phyloP scores from a whole-genome alignment of 345 rosid genomes.

The Corchorus capsularis region DNA sequence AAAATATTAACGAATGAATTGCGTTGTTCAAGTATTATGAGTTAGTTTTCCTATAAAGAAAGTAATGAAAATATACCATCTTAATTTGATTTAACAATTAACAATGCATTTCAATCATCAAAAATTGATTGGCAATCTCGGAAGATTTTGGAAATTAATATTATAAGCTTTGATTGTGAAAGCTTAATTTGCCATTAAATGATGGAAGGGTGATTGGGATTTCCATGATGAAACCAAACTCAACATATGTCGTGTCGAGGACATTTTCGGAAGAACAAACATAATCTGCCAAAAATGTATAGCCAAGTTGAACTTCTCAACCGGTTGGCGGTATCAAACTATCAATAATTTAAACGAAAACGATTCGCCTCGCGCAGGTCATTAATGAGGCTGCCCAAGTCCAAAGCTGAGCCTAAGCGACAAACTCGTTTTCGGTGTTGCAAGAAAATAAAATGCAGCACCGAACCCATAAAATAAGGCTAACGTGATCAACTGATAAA shows the following conservation, averaged over 20 bases:
- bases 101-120: too few relatives aligned
- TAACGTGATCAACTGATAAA: not conserved
- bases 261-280: not conserved
- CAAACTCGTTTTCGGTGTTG: not conserved
- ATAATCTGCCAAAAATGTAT: not conserved
- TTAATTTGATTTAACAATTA: too few relatives aligned
- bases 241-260: not conserved
- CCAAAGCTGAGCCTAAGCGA: not conserved
- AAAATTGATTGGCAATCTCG: too few relatives aligned
- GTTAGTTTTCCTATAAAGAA: too few relatives aligned
- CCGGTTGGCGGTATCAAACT: too few relatives aligned
- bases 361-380: not conserved
- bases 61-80: too few relatives aligned
- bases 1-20: too few relatives aligned
- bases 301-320: not conserved
- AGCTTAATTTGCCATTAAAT: not conserved
- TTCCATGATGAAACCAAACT: not conserved
- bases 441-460: not conserved
- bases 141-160: too few relatives aligned
- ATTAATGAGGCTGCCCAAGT: not conserved
- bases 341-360: not conserved
- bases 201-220: not conserved
- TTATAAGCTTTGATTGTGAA: not conserved
- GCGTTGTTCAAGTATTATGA: too few relatives aligned
- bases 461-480: not conserved